Conservation (phyloP, 495 filamentous ascomycete genomes). For the Aeminium ludgeri region DNA sequence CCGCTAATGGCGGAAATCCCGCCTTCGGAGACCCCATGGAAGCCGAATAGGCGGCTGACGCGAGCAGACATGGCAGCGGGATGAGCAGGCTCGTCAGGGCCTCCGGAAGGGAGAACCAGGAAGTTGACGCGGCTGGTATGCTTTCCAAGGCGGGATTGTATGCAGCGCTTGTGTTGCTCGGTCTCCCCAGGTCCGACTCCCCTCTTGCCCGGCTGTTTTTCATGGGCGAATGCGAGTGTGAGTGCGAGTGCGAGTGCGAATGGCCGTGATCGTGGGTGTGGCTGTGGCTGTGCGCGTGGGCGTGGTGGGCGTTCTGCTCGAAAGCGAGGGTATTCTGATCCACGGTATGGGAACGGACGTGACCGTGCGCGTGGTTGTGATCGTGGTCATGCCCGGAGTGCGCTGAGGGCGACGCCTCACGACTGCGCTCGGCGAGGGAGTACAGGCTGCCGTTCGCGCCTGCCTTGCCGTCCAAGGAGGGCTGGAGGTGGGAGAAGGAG, state of each 20-base stretch:
- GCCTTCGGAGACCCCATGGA: background rate
- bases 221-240: slow-evolving; percentile 1
- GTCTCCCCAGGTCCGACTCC: slow-evolving; percentile 11
- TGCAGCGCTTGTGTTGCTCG: slow-evolving; percentile 1
- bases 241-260: background rate
- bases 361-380: background rate
- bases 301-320: slow-evolving; percentile 4
- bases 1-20: slow-evolving; percentile 1
- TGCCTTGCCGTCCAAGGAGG: slow-evolving; percentile 7
- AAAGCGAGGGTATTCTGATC: background rate
- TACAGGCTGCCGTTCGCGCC: slow-evolving; percentile 8
- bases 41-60: slow-evolving; percentile 13
- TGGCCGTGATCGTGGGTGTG: slow-evolving; percentile 2
- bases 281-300: no score
- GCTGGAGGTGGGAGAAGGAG: slow-evolving; percentile 5
- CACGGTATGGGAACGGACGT: background rate
- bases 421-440: slow-evolving; percentile 10
- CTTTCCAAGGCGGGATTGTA: slow-evolving; percentile 1
- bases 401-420: slow-evolving; percentile 12
- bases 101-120: slow-evolving; percentile 14
- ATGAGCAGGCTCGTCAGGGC: slow-evolving; percentile 15
- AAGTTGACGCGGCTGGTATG: background rate
- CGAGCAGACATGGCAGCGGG: slow-evolving; percentile 17
- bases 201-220: slow-evolving; percentile 12
- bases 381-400: no score